phyloP scores from a whole-genome alignment of 805 yeast species.

The Candida glaebosa region DNA sequence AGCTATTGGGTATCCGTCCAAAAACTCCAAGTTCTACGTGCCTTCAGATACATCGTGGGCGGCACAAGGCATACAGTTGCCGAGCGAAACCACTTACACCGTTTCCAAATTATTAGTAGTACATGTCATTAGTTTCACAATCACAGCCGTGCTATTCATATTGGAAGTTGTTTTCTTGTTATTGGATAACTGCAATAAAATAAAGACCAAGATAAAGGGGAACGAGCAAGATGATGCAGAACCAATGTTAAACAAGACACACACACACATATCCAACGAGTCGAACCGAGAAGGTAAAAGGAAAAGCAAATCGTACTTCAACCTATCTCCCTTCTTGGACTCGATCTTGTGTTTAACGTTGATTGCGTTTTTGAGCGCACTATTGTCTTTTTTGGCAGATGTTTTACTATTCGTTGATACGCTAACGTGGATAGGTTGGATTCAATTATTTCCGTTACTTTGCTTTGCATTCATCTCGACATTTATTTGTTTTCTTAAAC shows the following conservation, averaged over 20 bases:
- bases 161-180: constrained; percentile 11
- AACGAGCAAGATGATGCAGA: not conserved
- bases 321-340: constrained; percentile 39
- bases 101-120: constrained; percentile 40
- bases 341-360: constrained; percentile 55
- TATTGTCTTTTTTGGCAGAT: constrained; percentile 80
- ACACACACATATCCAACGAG: too few relatives aligned
- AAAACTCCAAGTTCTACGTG: constrained; percentile 13
- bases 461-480: constrained; percentile 62
- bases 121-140: constrained; percentile 37
- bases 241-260: not conserved
- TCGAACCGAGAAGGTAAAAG: not conserved
- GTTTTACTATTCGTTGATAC: constrained; percentile 73
- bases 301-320: constrained; percentile 8
- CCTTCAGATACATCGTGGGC: constrained; percentile 7
- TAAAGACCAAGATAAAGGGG: not conserved
- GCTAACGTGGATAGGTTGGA: constrained; percentile 84
- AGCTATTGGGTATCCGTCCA: constrained; percentile 34
- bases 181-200: constrained; percentile 8
- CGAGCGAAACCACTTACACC: constrained; percentile 36
- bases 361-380: constrained; percentile 63
- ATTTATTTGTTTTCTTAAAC: constrained; percentile 65
- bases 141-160: constrained; percentile 20
- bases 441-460: constrained; percentile 65
- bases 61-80: constrained; percentile 29